Base-by-base conservation (phyloP, 345 rosid genomes). In the Erysimum cheiranthoides region DNA sequence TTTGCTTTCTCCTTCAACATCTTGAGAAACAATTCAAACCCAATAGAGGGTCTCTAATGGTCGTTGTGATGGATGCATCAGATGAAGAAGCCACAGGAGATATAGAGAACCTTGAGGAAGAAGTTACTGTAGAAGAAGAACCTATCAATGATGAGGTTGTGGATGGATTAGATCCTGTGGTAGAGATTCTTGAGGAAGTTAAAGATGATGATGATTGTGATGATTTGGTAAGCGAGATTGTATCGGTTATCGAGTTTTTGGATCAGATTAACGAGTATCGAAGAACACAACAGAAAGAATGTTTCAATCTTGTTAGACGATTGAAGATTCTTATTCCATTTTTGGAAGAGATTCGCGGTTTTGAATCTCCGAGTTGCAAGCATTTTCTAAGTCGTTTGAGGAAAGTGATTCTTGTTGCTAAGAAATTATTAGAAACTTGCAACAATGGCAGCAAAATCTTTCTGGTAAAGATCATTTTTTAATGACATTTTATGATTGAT, bases 361-460 rank as follows among this genome's bases (percentile, higher is more conserved):
- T 62, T 3, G 76, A 83, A 9, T 40, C 68, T 4, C 79, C 85
- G 10, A 34, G 45, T 1, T 79, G 77, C 21, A 56, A 32, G 10
- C 56, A 45, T 38, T 71, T 49, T 57, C 62, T 93, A 53, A 13
- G 45, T 18, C 78, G 71, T 42, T 59, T 89, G 75, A 87, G 85
- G 80, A 84, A 84, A 71, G 86, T 85, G 2, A 62, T 87, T 70
- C 8, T 81, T 17, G 10, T 67, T 57, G 88, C 90, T 0, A 85
- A 14, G 75, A 89, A 83, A 74, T 43, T 90, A 61, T 31, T 90
- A 78, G 80, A 58, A 56, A 70, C 76, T 66, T 90, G 96, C 77
- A 87, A 86, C 14, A 84, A 84, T 64, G 94, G 94, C 28, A 93
- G 98, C 90, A 93, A 90, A 84, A 89, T 89, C 46, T 84, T 72